Base-by-base conservation (phyloP, 2,329 filamentous ascomycete genomes). In the Arthrobotrys pseudoclavata region DNA sequence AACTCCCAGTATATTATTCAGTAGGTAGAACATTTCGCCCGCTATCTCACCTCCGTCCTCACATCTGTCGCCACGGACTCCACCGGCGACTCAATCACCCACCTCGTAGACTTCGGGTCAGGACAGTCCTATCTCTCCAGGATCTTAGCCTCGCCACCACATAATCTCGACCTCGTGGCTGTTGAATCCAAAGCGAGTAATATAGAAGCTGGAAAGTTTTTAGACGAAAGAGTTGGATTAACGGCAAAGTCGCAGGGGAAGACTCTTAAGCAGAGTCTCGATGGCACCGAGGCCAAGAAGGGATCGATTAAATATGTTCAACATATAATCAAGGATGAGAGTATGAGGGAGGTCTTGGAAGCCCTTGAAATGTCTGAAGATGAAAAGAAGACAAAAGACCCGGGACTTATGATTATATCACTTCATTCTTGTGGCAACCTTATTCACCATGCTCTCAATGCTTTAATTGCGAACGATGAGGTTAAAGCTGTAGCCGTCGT, bases 371-470 rank as follows among this genome's bases (percentile, higher is more conserved):
- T 86, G 50, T 40, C 45, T 2, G 53, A 62, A 26, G 74, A 55
- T 20, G 74, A 48, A 52, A 13, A 12, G 15, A 22, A 24, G 22
- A 53, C 61, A 0, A 42, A 53, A 52, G 42, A 68, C n/a, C 74
- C 60, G 1, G 74, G 74, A 13, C 26, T 96, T 42, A 94, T 97
- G 91, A 92, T 82, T 15, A 91, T 98, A 31, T 98, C 96, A 0
- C 92, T 99, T 18, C 96, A 99, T 84, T 98, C 95, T 0, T 99
- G 96, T 83, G 96, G 96, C 29, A 98, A 99, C 81, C 89, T 99
- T n/a, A 92, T 96, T 0, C 96, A 99, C 83, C 94, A 96, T 82
- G 96, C 92, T 9, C 91, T 99, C 71, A 90, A 93, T 13, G 96
- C 95, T 0, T 88, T 99, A 20, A 85, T 94, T 1, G 85, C 96